phyloP scores from a whole-genome alignment of 2,329 filamentous ascomycete genomes.

The Dactylellina parvicollis region DNA sequence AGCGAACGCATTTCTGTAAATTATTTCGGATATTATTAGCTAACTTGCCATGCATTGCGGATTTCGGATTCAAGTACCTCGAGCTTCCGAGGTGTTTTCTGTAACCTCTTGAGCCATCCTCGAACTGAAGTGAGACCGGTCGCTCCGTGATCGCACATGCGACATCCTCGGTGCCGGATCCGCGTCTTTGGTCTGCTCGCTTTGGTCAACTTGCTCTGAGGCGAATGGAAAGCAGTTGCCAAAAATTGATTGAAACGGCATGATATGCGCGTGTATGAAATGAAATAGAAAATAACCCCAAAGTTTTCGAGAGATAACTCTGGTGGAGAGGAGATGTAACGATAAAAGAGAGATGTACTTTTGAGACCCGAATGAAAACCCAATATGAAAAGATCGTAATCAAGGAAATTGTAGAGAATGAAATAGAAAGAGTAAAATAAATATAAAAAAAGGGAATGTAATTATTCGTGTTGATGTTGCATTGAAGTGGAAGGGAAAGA shows the following conservation, averaged over 20 bases:
- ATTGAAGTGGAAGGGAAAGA: constrained; percentile 13
- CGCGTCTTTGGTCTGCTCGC: constrained; percentile 20
- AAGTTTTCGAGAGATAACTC: neutral
- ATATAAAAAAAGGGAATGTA: constrained; percentile 13
- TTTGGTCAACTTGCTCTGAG: constrained; percentile 35
- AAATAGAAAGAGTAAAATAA: constrained; percentile 6
- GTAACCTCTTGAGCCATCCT: constrained; percentile 2
- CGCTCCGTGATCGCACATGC: constrained; percentile 25
- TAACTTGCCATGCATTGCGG: neutral
- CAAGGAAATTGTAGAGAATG: constrained; percentile 20
- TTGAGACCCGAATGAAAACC: constrained; percentile 2
- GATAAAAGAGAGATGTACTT: constrained; percentile 26
- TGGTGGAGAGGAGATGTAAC: neutral
- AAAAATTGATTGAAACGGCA: constrained; percentile 46
- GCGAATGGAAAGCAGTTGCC: constrained; percentile 50
- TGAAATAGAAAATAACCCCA: constrained; percentile 18
- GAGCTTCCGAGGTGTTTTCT: neutral
- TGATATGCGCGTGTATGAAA: constrained; percentile 13
- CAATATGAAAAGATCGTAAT: constrained; percentile 11
- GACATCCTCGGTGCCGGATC: constrained; percentile 27
- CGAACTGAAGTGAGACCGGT: constrained; percentile 24
- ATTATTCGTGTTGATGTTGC: neutral
- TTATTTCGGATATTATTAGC: neutral
- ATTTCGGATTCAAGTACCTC: neutral
- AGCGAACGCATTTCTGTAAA: constrained; percentile 9